Conservation (phyloP, 2,329 filamentous ascomycete species). For the Tolypocladium sp. region DNA sequence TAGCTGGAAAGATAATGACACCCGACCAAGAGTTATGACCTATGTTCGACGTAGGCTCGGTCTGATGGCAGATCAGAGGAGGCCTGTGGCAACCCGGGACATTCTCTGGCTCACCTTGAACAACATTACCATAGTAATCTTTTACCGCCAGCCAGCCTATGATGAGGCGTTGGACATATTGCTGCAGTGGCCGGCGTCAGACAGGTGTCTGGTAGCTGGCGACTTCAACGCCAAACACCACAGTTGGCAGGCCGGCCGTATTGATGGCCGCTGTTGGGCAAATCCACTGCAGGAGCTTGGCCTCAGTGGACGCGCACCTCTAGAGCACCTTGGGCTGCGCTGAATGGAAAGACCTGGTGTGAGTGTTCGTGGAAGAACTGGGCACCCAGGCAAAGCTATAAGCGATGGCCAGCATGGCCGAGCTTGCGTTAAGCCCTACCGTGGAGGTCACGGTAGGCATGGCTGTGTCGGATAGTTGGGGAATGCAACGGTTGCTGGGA, state of each 20-base stretch:
- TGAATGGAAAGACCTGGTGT: too few species aligned
- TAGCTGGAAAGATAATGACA: constrained; percentile 3
- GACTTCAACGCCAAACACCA: constrained; percentile 9
- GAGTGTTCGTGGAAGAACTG: too few species aligned
- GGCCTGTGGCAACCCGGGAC: constrained; percentile 3
- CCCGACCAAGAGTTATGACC: constrained; percentile 7
- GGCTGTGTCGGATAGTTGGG: too few species aligned
- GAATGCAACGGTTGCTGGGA: too few species aligned
- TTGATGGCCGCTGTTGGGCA: neutral
- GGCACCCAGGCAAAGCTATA: too few species aligned
- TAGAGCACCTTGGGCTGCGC: too few species aligned
- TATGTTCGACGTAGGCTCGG: constrained; percentile 5
- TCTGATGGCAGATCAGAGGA: constrained; percentile 5
- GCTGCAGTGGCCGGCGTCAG: constrained; percentile 1
- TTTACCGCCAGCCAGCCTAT: constrained; percentile 6
- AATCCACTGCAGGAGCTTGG: too few species aligned
- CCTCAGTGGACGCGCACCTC: too few species aligned
- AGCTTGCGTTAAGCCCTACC: too few species aligned
- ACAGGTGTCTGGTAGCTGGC: constrained; percentile 7
- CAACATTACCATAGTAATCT: constrained; percentile 7
- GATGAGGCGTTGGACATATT: constrained; percentile 5
- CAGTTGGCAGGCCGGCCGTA: constrained; percentile 5
- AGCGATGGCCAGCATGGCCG: too few species aligned
- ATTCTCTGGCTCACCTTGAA: constrained; percentile 8
- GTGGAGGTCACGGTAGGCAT: too few species aligned